Conservation (phyloP, 2,329 filamentous ascomycete genomes). For the Talaromyces sp. region DNA sequence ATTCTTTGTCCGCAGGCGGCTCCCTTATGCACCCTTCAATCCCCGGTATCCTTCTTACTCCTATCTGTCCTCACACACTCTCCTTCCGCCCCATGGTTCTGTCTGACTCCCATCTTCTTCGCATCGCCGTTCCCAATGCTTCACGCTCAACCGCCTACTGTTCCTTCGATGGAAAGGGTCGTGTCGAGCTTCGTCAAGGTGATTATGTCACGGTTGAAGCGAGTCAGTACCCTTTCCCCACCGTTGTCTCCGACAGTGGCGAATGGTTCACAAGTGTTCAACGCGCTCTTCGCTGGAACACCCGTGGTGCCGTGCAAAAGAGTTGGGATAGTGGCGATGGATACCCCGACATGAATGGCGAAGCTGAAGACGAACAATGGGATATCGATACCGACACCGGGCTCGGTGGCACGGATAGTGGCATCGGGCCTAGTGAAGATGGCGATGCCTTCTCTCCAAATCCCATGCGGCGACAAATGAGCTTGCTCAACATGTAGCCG, state of each 20-base stretch:
- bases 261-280: conserved; percentile 98
- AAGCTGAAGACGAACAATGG: conserved; percentile 68
- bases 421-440: conserved; percentile 66
- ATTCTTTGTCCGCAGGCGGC: conserved; percentile 92
- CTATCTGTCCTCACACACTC: conserved; percentile 95
- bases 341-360: conserved; percentile 39
- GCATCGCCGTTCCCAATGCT: conserved; percentile 80
- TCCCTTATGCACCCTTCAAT: conserved; percentile 96
- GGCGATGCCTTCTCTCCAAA: conserved; percentile 61
- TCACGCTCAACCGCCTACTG: conserved; percentile 94
- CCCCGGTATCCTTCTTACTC: conserved; percentile 91
- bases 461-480: conserved; percentile 73
- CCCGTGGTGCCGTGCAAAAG: conserved; percentile 87
- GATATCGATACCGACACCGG: conserved; percentile 85
- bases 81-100: conserved; percentile 98
- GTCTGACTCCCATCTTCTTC: conserved; percentile 89
- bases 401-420: conserved; percentile 48
- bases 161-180: conserved; percentile 95
- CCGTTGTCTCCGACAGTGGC: conserved; percentile 82
- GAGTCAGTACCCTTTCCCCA: conserved; percentile 95
- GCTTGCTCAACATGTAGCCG: conserved; percentile 64
- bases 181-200: conserved; percentile 87
- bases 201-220: conserved; percentile 96
- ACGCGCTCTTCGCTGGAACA: conserved; percentile 92
- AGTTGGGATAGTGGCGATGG: conserved; percentile 64